These are phyloP conservation scores for Ustilago loliicola DNA, from an alignment of 1,284 basidiomycete species.

Conservation along the genomic window DNA sequence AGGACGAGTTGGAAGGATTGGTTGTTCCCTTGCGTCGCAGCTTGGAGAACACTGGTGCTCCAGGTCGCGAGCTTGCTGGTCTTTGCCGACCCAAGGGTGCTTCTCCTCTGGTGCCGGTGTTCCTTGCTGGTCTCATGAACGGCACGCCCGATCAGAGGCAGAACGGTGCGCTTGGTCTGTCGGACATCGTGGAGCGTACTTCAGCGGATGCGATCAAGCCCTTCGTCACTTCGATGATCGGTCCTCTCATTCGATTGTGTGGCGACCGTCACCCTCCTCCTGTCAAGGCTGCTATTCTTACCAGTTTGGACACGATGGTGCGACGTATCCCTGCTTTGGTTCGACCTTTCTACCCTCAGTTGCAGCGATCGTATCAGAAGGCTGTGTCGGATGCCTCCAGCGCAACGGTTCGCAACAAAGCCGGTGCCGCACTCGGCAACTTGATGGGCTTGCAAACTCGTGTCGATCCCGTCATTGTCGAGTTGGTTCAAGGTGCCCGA, in stretches of 20 bases:
- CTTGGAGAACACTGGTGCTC: constrained; percentile 86
- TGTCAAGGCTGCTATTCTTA: constrained; percentile 68
- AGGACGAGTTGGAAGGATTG: constrained; percentile 85
- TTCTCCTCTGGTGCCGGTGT: constrained; percentile 86
- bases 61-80: constrained; percentile 84
- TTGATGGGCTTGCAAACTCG: constrained; percentile 80
- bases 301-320: constrained; percentile 65
- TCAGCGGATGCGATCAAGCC: constrained; percentile 91
- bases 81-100: constrained; percentile 91
- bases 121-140: constrained; percentile 81
- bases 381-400: constrained; percentile 86
- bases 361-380: constrained; percentile 97
- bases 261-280: constrained; percentile 68
- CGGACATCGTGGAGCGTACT: constrained; percentile 92
- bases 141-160: constrained; percentile 77
- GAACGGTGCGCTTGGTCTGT: constrained; percentile 92
- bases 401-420: constrained; percentile 82
- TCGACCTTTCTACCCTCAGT: constrained; percentile 97
- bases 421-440: constrained; percentile 86
- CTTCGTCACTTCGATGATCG: constrained; percentile 95
- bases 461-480: constrained; percentile 82
- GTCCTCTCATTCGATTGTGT: constrained; percentile 81
- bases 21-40: constrained; percentile 81
- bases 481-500: constrained; percentile 76
- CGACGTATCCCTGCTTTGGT: constrained; percentile 84